A percentile compares a stretch with the other conserved stretches of the same genome.
These are phyloP conservation scores for Trichosporon faecale DNA, from an alignment of 1,284 basidiomycete species.

Conservation along the genomic window DNA sequence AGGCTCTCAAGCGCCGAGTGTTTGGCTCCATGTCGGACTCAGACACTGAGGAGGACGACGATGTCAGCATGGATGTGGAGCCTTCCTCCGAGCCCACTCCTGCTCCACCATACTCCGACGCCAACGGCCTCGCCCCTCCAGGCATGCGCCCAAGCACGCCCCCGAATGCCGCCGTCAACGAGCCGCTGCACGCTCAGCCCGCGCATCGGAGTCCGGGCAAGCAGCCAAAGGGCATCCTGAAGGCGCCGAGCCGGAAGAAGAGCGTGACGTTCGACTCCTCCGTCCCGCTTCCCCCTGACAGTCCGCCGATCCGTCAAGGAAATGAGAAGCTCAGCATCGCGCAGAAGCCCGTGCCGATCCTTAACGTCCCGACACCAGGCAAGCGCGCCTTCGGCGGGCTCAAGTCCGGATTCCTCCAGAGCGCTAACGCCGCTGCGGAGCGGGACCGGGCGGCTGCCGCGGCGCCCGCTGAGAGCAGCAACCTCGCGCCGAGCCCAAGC, in stretches of 20 bases:
- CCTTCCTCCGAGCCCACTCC: background rate
- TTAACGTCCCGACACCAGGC: conserved; percentile 33
- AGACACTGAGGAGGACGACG: conserved; percentile 17
- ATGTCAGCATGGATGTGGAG: conserved; percentile 18
- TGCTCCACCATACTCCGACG: background rate
- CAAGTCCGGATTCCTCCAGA: conserved; percentile 38
- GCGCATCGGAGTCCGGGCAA: background rate
- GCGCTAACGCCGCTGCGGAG: conserved; percentile 7
- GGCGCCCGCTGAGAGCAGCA: background rate
- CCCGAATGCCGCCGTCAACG: background rate
- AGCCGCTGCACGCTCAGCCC: background rate
- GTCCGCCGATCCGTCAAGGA: conserved; percentile 22
- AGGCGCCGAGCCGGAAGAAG: conserved; percentile 42
- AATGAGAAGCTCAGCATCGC: conserved; percentile 18
- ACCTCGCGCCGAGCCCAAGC: conserved; percentile 2
- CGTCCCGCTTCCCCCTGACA: conserved; percentile 39
- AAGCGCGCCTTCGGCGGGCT: conserved; percentile 38
- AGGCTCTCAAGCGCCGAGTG: conserved; percentile 30
- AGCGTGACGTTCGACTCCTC: conserved; percentile 46
- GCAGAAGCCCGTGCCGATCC: conserved; percentile 34
- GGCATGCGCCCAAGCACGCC: background rate
- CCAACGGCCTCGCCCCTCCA: background rate
- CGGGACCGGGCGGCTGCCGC: background rate
- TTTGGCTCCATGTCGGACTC: conserved; percentile 33
- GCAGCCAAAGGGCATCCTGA: conserved; percentile 40